Base-by-base conservation (phyloP, 1,284 basidiomycete species). In the Pholiota adiposa region DNA sequence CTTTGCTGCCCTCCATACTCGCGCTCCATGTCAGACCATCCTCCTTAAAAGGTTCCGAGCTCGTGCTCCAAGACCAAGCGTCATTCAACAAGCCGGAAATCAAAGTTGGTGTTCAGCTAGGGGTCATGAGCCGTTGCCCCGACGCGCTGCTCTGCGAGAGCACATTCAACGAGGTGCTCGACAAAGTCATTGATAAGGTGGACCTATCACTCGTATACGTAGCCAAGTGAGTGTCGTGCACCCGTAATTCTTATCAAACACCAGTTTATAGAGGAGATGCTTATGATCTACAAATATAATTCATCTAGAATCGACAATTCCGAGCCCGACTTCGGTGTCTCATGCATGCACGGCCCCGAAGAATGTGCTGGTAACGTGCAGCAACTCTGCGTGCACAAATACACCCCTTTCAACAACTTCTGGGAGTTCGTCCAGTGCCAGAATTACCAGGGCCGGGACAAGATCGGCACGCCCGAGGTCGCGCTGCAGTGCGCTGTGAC, bases 311-410 rank as follows among this genome's bases (percentile, higher is more conserved):
- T 85, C 25, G 85, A 94, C 71, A 65, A 79, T 21, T 81, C 84
- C 8, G 89, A 90, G 41, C 75, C 84, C 11, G 77, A 81, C 50
- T 90, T 89, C 69, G 93, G 93, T 14, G 84, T 92, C 19, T 83
- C 78, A 23, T 96, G 94, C 75, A 83, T 82, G 79, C 93, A 96
- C 71, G 93, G 93, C 19, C 75, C 78, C 16, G 74, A 82, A 49
- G 94, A 96, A 75, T 95, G 93, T 67, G 87, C 86, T n/a, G 94
- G 92, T 53, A 93, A 96, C 75, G 84, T 93, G 16, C 90, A 96
- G 64, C 87, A 96, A 70, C 80, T 96, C 23, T 96, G 94, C 70
- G 86, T 87, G 12, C 77, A 79, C 60, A 85, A 85, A 70, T 80
- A 90, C 66, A 78, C 84, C 11, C 70, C 77, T 19, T 72, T 73